Conservation (phyloP, 148 eudicot species). For the Chenopodium suecicum region DNA sequence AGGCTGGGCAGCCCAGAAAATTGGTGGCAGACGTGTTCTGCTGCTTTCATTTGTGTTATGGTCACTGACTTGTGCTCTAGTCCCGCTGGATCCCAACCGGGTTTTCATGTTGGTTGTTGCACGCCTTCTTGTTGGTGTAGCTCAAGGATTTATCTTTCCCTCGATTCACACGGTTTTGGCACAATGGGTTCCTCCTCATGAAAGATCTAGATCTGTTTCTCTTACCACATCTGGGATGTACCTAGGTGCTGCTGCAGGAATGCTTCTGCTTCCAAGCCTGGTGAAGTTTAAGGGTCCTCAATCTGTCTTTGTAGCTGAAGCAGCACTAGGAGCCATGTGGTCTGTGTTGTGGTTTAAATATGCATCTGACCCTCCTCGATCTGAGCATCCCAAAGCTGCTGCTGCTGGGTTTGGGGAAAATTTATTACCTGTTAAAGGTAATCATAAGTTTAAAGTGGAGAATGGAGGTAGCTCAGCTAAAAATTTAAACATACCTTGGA, state of each 20-base stretch:
- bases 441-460: slow-evolving; percentile 48
- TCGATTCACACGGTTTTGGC: slow-evolving; percentile 81
- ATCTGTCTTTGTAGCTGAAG: slow-evolving; percentile 75
- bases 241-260: slow-evolving; percentile 84
- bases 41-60: slow-evolving; percentile 80
- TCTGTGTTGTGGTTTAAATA: slow-evolving; percentile 71
- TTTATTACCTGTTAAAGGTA: slow-evolving; percentile 59
- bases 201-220: slow-evolving; percentile 88
- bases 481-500: slow-evolving; percentile 72
- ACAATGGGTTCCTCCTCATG: slow-evolving; percentile 93
- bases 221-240: slow-evolving; percentile 95
- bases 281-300: slow-evolving; percentile 73
- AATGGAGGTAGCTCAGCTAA: slow-evolving; percentile 43
- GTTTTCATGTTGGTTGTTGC: slow-evolving; percentile 59
- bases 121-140: slow-evolving; percentile 81
- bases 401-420: slow-evolving; percentile 88
- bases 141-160: slow-evolving; percentile 93
- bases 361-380: slow-evolving; percentile 74
- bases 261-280: slow-evolving; percentile 75
- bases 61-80: slow-evolving; percentile 74
- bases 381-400: slow-evolving; percentile 86
- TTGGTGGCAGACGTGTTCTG: slow-evolving; percentile 90
- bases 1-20: slow-evolving; percentile 95
- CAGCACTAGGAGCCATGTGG: slow-evolving; percentile 79
- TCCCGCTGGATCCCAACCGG: slow-evolving; percentile 79